Base-by-base conservation (phyloP, 306 rosid genomes). In the Castanea sativa region DNA sequence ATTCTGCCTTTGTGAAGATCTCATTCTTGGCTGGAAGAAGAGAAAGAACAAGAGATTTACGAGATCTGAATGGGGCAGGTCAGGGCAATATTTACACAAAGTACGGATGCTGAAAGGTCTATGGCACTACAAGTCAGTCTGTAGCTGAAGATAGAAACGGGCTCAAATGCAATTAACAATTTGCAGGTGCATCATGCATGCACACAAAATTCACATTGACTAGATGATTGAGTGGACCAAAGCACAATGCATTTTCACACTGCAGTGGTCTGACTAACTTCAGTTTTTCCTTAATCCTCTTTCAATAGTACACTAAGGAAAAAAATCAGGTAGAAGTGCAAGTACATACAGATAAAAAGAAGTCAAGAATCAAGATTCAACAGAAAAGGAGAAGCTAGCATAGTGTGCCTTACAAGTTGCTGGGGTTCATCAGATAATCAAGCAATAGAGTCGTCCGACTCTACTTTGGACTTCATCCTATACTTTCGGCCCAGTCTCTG, bases 401-500 rank as follows among this genome's bases (percentile, higher is more conserved):
- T 59, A 10, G 65, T 23, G 65, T n/a, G 53, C 53, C 53, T 49
- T 13, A 49, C 12, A 23, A 4, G 12, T 0, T 23, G 33, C 57
- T 52, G 10, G 25, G 67, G 25, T 30, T 65, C 64, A 6, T 27
- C 55, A 25, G 5, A 3, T 23, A n/a, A 58, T 77, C 58, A 86
- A 25, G 23, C 82, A 72, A 30, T 19, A 75, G 81, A 81, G 71
- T 84, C 90, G 12, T 90, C 92, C 77, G 67, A 57, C 58, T 84
- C 85, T 1, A 19, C 87, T 55, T 73, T 85, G 20, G 86, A 55
- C 79, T 89, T 93, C 79, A 73, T 80, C 84, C 99, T 88, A 73
- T 91, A 95, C 67, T 86, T 84, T 75, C 97, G 98, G 74, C 86
- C 85, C 7, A 67, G 27, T 86, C 67, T 91, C 74, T 83, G 96